Conservation (phyloP, 164 flowering plant genomes). For the Berberis thunbergii region DNA sequence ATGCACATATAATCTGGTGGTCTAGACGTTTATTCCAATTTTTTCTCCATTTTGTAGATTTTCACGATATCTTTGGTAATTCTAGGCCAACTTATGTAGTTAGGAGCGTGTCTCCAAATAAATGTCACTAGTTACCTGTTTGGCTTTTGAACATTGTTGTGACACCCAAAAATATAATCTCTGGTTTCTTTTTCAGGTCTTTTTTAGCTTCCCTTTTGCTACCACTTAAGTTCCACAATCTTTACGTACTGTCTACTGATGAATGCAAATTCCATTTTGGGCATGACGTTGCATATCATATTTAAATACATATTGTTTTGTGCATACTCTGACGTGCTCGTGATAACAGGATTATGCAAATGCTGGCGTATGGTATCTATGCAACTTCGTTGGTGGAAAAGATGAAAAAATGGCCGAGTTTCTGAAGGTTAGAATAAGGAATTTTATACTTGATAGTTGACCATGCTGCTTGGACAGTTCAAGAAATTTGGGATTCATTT, state of each 20-base stretch:
- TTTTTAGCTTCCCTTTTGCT: too few relatives aligned
- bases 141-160: background rate
- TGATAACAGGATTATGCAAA: conserved; percentile 10
- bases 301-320: background rate
- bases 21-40: background rate
- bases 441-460: background rate
- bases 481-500: too few relatives aligned
- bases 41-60: too few relatives aligned
- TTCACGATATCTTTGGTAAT: too few relatives aligned
- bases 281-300: background rate
- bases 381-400: conserved; percentile 1
- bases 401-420: conserved; percentile 1
- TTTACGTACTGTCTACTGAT: too few relatives aligned
- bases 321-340: conserved; percentile 1
- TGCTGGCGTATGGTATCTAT: conserved; percentile 9
- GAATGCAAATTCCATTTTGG: background rate
- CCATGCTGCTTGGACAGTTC: background rate
- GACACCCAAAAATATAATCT: background rate
- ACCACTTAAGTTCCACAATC: too few relatives aligned
- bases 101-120: too few relatives aligned
- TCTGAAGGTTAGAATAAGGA: conserved; percentile 7
- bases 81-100: too few relatives aligned
- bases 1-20: background rate
- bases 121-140: background rate
- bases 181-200: too few relatives aligned